Evolutionary conservation across 1,139 yeast species (phyloP), one percentile per base, ranked within the genome.

Genomic region (Diutina rugosa): DNA sequence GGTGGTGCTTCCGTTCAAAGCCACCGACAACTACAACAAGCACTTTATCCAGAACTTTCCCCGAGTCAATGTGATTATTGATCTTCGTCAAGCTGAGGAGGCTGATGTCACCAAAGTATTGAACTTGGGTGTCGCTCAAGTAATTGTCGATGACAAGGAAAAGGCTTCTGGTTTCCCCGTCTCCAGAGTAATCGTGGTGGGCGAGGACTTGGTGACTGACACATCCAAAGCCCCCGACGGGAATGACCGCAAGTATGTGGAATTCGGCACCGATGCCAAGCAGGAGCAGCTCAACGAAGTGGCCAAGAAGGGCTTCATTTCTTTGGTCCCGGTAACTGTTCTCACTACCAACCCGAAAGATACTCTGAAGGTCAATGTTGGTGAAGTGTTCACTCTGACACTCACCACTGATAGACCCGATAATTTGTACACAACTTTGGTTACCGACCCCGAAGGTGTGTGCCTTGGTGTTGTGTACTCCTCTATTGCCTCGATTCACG

Each of bases 391-490:
- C 58, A 67, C 81, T n/a, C 70, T 81, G 18, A 73, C 82, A 1
- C 73, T 90, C 61, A 77, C 77, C 38, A 86, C 97, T 2, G 99
- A 93, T 69, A 84, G 99, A 65, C 74, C 79, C 7, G 99, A 93
- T 68, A 93, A 91, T 0, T 78, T 93, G 54, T 91, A 72, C 72
- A 81, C 97, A 14, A 89, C 99, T 1, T 74, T 93, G 57, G 95
- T 93, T 55, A 86, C 90, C 29, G 89, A 91, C 56, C 79, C 79
- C 4, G 62, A 75, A 16, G 65, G 68, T 59, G 70, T 80, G 47
- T 85, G 95, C 1, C 76, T 95, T 57, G 99, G 99, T 2, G 78
- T 93, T 38, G 98, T 93, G 6, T 93, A 90, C 72, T 91, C 98
- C 0, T 90, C 97, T 0, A 72, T 72, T 51, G 91, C 85, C 61